Base-by-base conservation (phyloP, 106 monocot species). In the Narthecium ossifragum region DNA sequence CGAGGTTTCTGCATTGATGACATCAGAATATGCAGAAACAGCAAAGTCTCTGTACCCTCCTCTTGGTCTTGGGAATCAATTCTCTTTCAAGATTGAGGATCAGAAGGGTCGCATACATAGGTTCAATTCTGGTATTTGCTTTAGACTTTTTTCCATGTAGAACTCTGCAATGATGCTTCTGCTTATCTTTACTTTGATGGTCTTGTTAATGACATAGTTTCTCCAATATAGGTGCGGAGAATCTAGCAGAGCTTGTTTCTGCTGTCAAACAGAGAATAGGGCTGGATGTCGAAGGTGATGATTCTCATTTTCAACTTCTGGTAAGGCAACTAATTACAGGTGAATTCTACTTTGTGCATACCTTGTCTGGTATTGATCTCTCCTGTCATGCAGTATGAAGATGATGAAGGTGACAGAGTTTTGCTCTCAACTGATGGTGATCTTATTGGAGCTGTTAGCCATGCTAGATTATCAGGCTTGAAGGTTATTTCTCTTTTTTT, bases 361-460 rank as follows among this genome's bases (percentile, higher is more conserved):
- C 20, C 28, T 20, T 24, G 3, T 47, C 39, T 27, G 17, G 34
- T 63, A 38, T 34, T 53, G n/a, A 37, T 38, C 14, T 59, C 39
- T 25, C 70, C 21, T 30, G 39, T 57, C 28, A 15, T 80, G 61
- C 73, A 96, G 96, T 96, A 96, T 71, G 84, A 90, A 55, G 96
- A 96, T 78, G 96, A 96, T 57, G 96, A 96, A 79, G 86, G 81
- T 23, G 96, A 96, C 60, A 83, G 45, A 51, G 80, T 96, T 60
- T 53, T 96, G 18, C 68, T 96, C 20, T 34, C 78, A 28, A 67
- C 86, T 6, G 90, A 96, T 66, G 65, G 26, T 51, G 96, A 96
- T 62, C 90, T 96, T 68, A 43, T 61, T 32, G 80, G 59, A 56
- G 96, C 96, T 57, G 78, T 96, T 12, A 79, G 66, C 50, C 63